Base-by-base conservation (phyloP, 805 yeast species). In the Candida silvatica region DNA sequence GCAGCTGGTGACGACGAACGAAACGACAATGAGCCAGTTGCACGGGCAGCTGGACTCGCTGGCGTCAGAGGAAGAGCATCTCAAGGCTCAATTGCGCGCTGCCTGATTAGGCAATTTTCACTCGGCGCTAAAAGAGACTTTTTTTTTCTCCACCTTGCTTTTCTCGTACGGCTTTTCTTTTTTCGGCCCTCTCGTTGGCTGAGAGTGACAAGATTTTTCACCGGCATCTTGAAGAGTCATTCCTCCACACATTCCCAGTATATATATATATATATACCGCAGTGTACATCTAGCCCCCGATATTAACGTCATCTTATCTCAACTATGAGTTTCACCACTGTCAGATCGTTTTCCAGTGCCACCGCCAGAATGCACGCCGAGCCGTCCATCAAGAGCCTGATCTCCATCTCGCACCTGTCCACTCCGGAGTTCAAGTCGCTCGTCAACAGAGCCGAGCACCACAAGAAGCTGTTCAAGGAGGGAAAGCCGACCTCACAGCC, bases 381-480 rank as follows among this genome's bases (percentile, higher is more conserved):
- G 16, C 27, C 31, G 12, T 6, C 29, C 12, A 27, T 35, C 9
- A 74, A 94, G 56, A 97, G 90, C 56, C 67, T 92, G 52, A 70
- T 84, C 17, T 81, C 85, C 19, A 92, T 87, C 48, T 74, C 82
- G 17, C 94, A 87, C 49, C 68, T 92, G 38, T 56, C 83, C 6
- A 71, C 79, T 35, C 60, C 68, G 17, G 98, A 92, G 58, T 77
- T 92, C 41, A 56, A 67, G 22, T 62, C 74, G 6, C 67, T 92
- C 35, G 88, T 92, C 5, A 59, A 68, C 37, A 77, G 85, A 52
- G 97, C 96, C 3, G 68, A 69, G 34, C 45, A 66, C 37, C 84
- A 71, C 61, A 90, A 92, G 55, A 44, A 59, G 4, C 61, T 74
- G 25, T 75, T 82, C 55, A 77, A 74, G 49, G 54, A 69, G 4